Conservation (phyloP, 2,329 filamentous ascomycete genomes). For the Tolypocladium album region DNA sequence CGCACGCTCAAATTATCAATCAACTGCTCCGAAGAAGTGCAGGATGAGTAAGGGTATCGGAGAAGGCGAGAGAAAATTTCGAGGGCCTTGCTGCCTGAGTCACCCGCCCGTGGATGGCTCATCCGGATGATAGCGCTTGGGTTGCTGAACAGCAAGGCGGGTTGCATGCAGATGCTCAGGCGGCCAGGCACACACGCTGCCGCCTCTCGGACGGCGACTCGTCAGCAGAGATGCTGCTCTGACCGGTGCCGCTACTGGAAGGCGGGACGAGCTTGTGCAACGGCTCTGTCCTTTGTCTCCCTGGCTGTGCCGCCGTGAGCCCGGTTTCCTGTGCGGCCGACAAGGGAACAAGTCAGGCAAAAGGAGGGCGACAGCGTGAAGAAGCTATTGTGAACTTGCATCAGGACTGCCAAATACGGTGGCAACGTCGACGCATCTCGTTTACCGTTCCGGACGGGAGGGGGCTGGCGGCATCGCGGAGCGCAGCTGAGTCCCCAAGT, state of each 20-base stretch:
- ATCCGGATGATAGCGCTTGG: neutral
- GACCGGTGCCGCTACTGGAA: neutral
- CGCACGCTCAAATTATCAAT: neutral
- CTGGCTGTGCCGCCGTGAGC: neutral
- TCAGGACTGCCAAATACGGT: neutral
- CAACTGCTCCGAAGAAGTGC: neutral
- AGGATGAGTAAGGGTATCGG: neutral
- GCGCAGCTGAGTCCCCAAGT: neutral
- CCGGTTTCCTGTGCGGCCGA: no score
- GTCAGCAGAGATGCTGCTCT: neutral
- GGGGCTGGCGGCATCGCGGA: neutral
- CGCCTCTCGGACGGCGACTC: neutral
- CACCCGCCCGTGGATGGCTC: neutral
- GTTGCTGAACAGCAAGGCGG: neutral
- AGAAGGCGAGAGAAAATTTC: neutral
- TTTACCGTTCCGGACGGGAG: neutral
- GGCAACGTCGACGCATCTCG: neutral
- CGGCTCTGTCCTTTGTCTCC: neutral
- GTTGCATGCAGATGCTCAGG: conserved; percentile 9
- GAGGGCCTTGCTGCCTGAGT: neutral
- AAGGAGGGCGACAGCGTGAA: neutral
- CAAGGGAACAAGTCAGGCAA: neutral
- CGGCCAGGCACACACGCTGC: conserved; percentile 8
- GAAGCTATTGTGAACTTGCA: neutral
- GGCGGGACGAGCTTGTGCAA: neutral